Evolutionary conservation across 2,329 filamentous ascomycete species (phyloP).

Genomic region (Periconia sp.): DNA sequence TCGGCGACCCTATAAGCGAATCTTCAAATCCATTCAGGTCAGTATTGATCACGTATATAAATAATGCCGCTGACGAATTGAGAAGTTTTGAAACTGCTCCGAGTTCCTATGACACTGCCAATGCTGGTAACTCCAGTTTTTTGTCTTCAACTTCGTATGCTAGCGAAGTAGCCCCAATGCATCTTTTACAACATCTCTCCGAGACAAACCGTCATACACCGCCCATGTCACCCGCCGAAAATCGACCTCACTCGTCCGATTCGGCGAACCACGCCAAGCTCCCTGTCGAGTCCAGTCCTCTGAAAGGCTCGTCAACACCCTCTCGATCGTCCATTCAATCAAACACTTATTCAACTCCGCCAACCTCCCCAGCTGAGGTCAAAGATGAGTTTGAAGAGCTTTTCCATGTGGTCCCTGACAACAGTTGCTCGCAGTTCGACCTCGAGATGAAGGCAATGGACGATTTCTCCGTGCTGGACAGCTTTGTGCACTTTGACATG

Average conservation of each 20-base stretch:
- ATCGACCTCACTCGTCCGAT: constrained; percentile 28
- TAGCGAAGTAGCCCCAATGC: constrained; percentile 33
- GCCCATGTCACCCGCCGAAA: constrained; percentile 40
- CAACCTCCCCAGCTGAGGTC: constrained; percentile 37
- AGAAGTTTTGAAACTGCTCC: constrained; percentile 33
- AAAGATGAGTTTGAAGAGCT: constrained; percentile 39
- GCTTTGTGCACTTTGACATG: constrained; percentile 39
- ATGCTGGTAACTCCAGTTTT: constrained; percentile 27
- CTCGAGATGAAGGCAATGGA: constrained; percentile 43
- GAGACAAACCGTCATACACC: constrained; percentile 36
- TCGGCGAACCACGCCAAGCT: constrained; percentile 19
- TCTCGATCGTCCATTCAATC: constrained; percentile 39
- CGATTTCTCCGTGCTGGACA: constrained; percentile 36
- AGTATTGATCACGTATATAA: constrained; percentile 1
- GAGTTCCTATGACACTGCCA: constrained; percentile 29
- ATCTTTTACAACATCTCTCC: constrained; percentile 40
- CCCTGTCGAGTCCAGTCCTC: constrained; percentile 23
- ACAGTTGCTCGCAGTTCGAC: constrained; percentile 39
- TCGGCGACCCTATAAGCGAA: constrained; percentile 29
- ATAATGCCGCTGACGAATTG: constrained; percentile 15
- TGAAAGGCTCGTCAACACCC: constrained; percentile 34
- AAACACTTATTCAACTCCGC: constrained; percentile 41
- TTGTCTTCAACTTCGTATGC: constrained; percentile 29
- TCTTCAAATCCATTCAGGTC: constrained; percentile 38
- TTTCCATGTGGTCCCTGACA: constrained; percentile 34